Evolutionary conservation across 2,329 filamentous ascomycete species (phyloP).

Genomic region (Fusarium chlamydosporum): DNA sequence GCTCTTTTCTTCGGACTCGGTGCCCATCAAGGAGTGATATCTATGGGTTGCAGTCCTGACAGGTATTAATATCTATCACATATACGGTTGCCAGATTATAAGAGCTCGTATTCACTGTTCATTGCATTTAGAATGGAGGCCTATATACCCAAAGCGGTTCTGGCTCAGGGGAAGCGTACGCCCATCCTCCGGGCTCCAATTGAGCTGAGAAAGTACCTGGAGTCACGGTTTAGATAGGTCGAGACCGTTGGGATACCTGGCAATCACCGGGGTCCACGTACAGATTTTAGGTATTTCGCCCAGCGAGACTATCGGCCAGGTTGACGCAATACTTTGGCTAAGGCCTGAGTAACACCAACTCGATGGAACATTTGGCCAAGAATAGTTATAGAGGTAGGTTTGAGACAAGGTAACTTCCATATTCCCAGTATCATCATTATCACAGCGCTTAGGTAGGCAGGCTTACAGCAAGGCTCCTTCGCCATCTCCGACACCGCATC

Average conservation of each 20-base stretch:
- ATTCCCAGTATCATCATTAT: constrained; percentile 21
- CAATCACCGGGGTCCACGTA: too few relatives aligned
- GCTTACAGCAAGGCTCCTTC: neutral
- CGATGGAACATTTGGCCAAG: constrained; percentile 10
- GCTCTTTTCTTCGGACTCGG: neutral
- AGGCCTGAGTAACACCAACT: constrained; percentile 13
- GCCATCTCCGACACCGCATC: neutral
- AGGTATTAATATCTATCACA: neutral
- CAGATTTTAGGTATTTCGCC: constrained; percentile 3
- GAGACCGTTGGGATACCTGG: constrained; percentile 7
- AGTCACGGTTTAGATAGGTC: neutral
- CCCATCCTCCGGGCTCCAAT: constrained; percentile 24
- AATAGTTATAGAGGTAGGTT: constrained; percentile 1
- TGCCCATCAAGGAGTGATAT: neutral
- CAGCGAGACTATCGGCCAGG: constrained; percentile 4
- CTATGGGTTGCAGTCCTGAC: neutral
- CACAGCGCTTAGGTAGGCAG: neutral
- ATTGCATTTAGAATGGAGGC: constrained; percentile 7
- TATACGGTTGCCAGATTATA: neutral
- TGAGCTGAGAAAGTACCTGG: constrained; percentile 7
- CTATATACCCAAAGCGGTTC: constrained; percentile 2
- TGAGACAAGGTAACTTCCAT: constrained; percentile 9
- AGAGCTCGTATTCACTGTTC: neutral
- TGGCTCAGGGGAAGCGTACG: constrained; percentile 33
- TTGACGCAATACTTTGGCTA: constrained; percentile 18